Conservation (phyloP, 352 stramenopile genomes). For the Globisporangium cystogenes region DNA sequence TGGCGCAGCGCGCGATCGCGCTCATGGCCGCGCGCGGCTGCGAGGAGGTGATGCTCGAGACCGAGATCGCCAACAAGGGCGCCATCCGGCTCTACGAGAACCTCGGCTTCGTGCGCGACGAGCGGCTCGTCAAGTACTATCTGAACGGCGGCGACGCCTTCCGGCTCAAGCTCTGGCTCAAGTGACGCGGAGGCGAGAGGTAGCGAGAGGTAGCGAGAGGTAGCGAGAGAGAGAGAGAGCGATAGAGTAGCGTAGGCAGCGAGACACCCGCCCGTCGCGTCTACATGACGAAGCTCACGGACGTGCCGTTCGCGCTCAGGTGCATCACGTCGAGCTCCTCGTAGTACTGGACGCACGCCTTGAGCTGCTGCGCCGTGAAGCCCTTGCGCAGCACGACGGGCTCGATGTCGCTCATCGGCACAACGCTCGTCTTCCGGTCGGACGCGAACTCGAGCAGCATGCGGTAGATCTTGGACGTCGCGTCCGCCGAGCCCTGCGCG, state of each 20-base stretch:
- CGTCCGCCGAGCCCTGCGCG: slow-evolving; percentile 67
- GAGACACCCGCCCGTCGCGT: not conserved
- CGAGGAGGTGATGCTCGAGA: slow-evolving; percentile 92
- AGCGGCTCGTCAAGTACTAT: slow-evolving; percentile 94
- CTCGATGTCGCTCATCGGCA: slow-evolving; percentile 88
- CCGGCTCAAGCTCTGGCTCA: slow-evolving; percentile 89
- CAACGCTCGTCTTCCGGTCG: slow-evolving; percentile 57
- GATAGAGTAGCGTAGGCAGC: not conserved
- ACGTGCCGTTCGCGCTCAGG: slow-evolving; percentile 69
- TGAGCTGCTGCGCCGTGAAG: slow-evolving; percentile 94
- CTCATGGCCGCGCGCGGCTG: slow-evolving; percentile 78
- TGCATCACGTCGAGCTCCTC: slow-evolving; percentile 83
- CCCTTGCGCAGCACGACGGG: slow-evolving; percentile 95
- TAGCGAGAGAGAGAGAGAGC: slow-evolving; percentile 4
- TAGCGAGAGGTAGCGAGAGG: no score
- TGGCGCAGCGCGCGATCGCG: slow-evolving; percentile 87
- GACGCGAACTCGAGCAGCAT: slow-evolving; percentile 93
- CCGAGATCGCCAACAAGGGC: slow-evolving; percentile 89
- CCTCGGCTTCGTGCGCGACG: slow-evolving; percentile 91
- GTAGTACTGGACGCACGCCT: slow-evolving; percentile 95
- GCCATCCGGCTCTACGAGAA: slow-evolving; percentile 93
- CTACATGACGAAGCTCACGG: slow-evolving; percentile 63
- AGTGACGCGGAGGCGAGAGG: no score
- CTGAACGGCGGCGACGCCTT: slow-evolving; percentile 93
- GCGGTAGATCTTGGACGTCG: slow-evolving; percentile 93